Evolutionary conservation across 2,329 filamentous ascomycete genomes (phyloP), one percentile per base, ranked within the genome.

Genomic region (Oidium heveae): DNA sequence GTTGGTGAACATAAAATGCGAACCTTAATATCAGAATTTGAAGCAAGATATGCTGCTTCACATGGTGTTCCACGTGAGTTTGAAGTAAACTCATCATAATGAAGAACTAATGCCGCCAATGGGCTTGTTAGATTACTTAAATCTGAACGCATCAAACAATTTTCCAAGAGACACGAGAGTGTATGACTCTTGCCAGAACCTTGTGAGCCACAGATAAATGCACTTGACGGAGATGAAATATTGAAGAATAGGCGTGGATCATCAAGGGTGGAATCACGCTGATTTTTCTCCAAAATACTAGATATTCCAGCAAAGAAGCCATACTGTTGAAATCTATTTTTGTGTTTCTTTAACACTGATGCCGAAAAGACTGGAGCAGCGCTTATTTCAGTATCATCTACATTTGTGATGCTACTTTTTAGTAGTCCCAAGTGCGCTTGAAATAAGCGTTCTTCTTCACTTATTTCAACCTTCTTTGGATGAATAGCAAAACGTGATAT

Each of bases 141-240:
- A 1, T 64, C 58, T 28, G 55, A 53, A 0, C 60, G 46, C 0
- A 70, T 58, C 0, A 74, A 63, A 52, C 66, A 70, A 55, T 70
- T 72, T 56, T 68, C 76, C 41, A 58, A 34, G 53, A 82, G 66
- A 58, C 72, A 77, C 0, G 74, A 72, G 2, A 78, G 66, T 0
- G 76, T 79, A 56, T 80, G 74, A 28, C 71, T 75, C 60, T 81
- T 81, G 0, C 78, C 78, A 52, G 71, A 74, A 0, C 77, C 77
- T 60, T 81, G 77, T 1, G 73, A 72, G 1, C 77, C 78, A 56
- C 78, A 82, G 22, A 82, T 74, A 61, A 81, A 81, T 0, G 71
- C 68, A 0, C 75, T 78, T 59, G 70, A 76, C 0, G 77, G 77
- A 0, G 70, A 67, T 36, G 75, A 71, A 0, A 71, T 71, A 58